Percentiles rank a stretch among this genome's conserved stretches.
Conservation (phyloP, 1,284 basidiomycete genomes). For the Leccinum subfulvum region DNA sequence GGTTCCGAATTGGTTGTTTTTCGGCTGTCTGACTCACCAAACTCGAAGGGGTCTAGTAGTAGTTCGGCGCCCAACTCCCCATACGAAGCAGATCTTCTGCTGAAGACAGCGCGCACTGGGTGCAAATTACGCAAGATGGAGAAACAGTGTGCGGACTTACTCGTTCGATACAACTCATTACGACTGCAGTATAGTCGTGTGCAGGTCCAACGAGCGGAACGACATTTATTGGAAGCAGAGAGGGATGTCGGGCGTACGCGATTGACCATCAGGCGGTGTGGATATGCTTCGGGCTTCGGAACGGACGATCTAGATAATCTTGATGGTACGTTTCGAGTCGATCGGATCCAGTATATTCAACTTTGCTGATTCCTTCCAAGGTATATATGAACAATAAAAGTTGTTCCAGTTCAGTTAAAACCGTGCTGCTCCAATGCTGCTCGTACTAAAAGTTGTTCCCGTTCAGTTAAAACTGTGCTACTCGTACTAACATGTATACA, state of each 20-base stretch:
- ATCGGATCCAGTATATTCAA: no score
- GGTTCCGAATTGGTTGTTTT: background rate
- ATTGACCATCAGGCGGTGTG: background rate
- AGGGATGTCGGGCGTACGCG: background rate
- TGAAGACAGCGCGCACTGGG: background rate
- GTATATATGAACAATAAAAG: no score
- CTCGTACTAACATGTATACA: no score
- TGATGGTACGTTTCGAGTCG: background rate
- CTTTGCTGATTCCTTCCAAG: no score
- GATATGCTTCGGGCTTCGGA: background rate
- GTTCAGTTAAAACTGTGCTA: no score
- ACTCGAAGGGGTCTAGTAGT: background rate
- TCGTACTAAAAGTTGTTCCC: no score
- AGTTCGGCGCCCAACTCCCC: background rate
- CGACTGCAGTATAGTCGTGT: background rate
- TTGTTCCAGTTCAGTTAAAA: no score
- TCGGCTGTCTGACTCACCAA: background rate
- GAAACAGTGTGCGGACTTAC: background rate
- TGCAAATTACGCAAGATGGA: background rate
- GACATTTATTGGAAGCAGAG: background rate
- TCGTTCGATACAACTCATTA: background rate
- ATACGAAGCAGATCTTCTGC: background rate
- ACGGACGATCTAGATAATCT: background rate
- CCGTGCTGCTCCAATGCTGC: no score
- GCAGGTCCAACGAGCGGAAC: background rate